Conservation (phyloP, 2,329 filamentous ascomycete genomes). For the Parascedosporium putredinis region DNA sequence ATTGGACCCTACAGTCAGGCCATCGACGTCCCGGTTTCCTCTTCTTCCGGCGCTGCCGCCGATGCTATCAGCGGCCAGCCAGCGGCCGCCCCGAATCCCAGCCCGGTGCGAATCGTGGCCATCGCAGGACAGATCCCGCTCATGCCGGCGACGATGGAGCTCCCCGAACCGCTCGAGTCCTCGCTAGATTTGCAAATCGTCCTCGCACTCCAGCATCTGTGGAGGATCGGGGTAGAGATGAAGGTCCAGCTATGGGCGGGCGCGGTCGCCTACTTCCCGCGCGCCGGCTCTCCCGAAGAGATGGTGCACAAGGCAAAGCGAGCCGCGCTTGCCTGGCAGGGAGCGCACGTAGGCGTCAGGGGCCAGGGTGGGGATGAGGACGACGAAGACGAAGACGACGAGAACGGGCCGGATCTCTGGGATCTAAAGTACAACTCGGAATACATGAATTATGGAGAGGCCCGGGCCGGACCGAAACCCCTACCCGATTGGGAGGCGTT, state of each 20-base stretch:
- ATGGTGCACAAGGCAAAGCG: conserved; percentile 27
- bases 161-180: conserved; percentile 29
- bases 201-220: conserved; percentile 79
- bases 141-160: conserved; percentile 65
- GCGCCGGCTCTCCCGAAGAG: conserved; percentile 16
- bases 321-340: conserved; percentile 37
- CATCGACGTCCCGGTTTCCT: conserved; percentile 38
- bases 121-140: conserved; percentile 90
- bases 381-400: conserved; percentile 30
- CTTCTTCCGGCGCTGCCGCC: neutral
- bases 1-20: conserved; percentile 96
- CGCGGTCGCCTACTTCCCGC: conserved; percentile 63
- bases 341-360: conserved; percentile 25
- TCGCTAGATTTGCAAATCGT: conserved; percentile 42
- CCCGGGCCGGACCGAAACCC: conserved; percentile 15
- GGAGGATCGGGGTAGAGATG: conserved; percentile 66
- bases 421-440: conserved; percentile 48
- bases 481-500: conserved; percentile 43
- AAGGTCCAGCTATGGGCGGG: conserved; percentile 65
- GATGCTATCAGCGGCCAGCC: neutral
- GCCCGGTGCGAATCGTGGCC: conserved; percentile 35
- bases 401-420: conserved; percentile 54
- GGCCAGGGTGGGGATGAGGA: conserved; percentile 35
- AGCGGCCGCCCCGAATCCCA: conserved; percentile 7
- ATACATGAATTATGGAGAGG: conserved; percentile 31